Conservation (phyloP, 139 green algal species). For the Chlamydomonas sp. region DNA sequence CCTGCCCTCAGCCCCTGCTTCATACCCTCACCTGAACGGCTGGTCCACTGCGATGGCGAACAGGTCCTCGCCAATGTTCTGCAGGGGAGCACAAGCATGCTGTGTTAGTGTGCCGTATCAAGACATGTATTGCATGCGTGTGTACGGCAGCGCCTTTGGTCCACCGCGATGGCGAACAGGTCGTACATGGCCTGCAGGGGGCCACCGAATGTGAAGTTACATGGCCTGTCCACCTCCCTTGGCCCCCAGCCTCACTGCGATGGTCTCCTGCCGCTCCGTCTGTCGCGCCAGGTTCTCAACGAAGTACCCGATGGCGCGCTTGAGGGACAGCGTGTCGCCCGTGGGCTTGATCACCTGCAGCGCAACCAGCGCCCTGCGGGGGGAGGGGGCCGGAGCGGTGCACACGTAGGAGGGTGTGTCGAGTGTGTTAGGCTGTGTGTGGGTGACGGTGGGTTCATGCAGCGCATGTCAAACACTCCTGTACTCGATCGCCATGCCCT, state of each 20-base stretch:
- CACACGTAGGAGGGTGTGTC: background rate
- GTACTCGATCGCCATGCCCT: too few relatives aligned
- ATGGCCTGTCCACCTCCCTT: background rate
- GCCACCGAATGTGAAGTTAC: background rate
- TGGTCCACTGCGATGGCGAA: conserved; percentile 88
- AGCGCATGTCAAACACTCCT: too few relatives aligned
- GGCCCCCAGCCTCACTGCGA: conserved; percentile 23
- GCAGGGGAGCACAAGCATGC: background rate
- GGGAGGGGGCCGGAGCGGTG: background rate
- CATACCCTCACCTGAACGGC: conserved; percentile 70
- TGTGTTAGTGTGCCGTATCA: background rate
- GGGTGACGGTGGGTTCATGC: too few relatives aligned
- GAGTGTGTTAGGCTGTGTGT: background rate
- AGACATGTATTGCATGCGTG: too few relatives aligned
- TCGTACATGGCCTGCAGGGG: background rate
- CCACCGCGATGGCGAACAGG: too few relatives aligned
- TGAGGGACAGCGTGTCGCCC: conserved; percentile 68
- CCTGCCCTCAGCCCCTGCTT: background rate
- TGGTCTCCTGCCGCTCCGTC: conserved; percentile 80
- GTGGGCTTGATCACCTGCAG: conserved; percentile 80
- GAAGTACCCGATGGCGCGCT: conserved; percentile 82
- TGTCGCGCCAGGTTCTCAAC: conserved; percentile 59
- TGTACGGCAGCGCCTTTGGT: too few relatives aligned
- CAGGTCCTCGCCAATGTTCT: conserved; percentile 86
- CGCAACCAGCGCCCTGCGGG: conserved; percentile 59